Evolutionary conservation across 2,329 filamentous ascomycete genomes (phyloP).

Genomic region (Penicillium sp.): DNA sequence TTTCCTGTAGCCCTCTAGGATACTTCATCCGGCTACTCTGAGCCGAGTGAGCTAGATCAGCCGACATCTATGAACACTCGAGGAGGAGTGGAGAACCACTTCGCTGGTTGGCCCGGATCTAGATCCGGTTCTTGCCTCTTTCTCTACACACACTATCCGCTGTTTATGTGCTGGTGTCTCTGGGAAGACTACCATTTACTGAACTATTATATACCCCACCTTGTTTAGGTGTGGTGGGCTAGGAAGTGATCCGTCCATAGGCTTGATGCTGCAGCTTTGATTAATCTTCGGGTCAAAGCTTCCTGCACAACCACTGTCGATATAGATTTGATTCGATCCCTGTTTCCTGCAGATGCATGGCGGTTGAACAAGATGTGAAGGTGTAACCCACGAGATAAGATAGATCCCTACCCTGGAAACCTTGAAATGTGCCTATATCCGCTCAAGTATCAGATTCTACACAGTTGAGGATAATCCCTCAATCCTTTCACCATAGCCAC

Average conservation of each 20-base stretch:
- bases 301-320: background rate
- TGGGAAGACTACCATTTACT: conserved; percentile 5
- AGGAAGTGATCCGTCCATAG: conserved; percentile 4
- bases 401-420: background rate
- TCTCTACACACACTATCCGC: background rate
- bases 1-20: conserved; percentile 1
- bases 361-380: conserved; percentile 1
- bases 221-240: conserved; percentile 4
- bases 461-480: background rate
- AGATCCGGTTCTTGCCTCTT: background rate
- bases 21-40: conserved; percentile 6
- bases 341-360: background rate
- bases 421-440: background rate
- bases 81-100: conserved; percentile 5
- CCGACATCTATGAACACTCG: conserved; percentile 22
- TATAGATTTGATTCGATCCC: conserved; percentile 1
- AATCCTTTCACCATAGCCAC: background rate
- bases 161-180: conserved; percentile 12
- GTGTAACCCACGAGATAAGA: conserved; percentile 2
- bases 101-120: conserved; percentile 14
- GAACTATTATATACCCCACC: conserved; percentile 6
- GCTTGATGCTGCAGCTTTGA: background rate
- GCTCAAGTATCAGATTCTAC: background rate
- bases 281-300: background rate
- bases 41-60: conserved; percentile 12